These are phyloP conservation scores for Marsdenia floribunda DNA, from an alignment of 257 asterid genomes.

Conservation along the genomic window DNA sequence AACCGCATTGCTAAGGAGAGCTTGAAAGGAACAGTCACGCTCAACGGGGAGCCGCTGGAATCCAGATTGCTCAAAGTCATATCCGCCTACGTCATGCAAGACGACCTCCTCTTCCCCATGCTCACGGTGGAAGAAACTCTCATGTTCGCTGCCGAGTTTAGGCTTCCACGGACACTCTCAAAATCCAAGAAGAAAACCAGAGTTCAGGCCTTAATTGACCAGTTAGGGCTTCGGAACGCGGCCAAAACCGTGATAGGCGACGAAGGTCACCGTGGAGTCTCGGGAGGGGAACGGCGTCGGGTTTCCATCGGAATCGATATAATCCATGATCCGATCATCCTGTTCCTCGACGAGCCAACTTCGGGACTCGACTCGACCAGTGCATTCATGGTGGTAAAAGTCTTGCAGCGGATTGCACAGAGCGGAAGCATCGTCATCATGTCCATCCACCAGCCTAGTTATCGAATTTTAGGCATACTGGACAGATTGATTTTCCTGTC, in stretches of 20 bases:
- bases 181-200: slow-evolving; percentile 23
- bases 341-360: slow-evolving; percentile 48
- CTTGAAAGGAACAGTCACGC: slow-evolving; percentile 52
- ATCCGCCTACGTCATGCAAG: slow-evolving; percentile 83
- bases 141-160: slow-evolving; percentile 76
- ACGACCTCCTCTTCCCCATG: slow-evolving; percentile 73
- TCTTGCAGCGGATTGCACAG: slow-evolving; percentile 37
- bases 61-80: slow-evolving; percentile 55
- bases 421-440: slow-evolving; percentile 46
- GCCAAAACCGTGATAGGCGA: slow-evolving; percentile 34
- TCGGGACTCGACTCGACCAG: slow-evolving; percentile 50
- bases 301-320: slow-evolving; percentile 44
- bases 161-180: slow-evolving; percentile 42
- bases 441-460: slow-evolving; percentile 50
- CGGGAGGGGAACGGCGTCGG: slow-evolving; percentile 42
- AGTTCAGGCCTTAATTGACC: slow-evolving; percentile 28
- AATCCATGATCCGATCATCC: slow-evolving; percentile 40
- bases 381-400: slow-evolving; percentile 42
- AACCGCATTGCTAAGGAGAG: slow-evolving; percentile 64
- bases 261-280: slow-evolving; percentile 38
- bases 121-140: slow-evolving; percentile 78
- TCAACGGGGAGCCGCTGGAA: slow-evolving; percentile 60
- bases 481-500: slow-evolving; percentile 35
- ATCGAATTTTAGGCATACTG: slow-evolving; percentile 33
- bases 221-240: slow-evolving; percentile 28